Evolutionary conservation across 2,329 filamentous ascomycete genomes (phyloP).

Genomic region (Dichotomopilus funicola): DNA sequence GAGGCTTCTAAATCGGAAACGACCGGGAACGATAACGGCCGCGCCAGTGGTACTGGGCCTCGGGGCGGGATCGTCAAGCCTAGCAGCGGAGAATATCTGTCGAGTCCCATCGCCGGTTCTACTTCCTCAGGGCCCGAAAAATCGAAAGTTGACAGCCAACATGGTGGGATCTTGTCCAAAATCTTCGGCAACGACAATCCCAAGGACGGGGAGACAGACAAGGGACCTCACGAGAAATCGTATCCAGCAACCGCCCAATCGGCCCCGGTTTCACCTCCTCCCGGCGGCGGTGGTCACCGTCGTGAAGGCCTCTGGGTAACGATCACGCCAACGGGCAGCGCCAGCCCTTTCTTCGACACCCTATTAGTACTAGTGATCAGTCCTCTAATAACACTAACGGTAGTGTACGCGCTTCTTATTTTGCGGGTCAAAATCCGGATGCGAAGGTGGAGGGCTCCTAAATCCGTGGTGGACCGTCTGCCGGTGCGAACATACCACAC

Average conservation of each 20-base stretch:
- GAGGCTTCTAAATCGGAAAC: slow-evolving; percentile 1
- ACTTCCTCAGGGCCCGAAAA: slow-evolving; percentile 6
- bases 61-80: slow-evolving; percentile 64
- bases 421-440: slow-evolving; percentile 82
- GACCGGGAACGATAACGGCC: background rate
- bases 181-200: slow-evolving; percentile 43
- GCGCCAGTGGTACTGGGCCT: slow-evolving; percentile 33
- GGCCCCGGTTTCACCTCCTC: slow-evolving; percentile 19
- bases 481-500: slow-evolving; percentile 94
- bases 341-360: slow-evolving; percentile 91
- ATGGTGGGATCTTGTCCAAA: slow-evolving; percentile 40
- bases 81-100: slow-evolving; percentile 63
- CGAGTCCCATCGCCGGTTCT: slow-evolving; percentile 11
- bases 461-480: slow-evolving; percentile 89
- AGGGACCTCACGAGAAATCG: slow-evolving; percentile 22
- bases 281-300: slow-evolving; percentile 31
- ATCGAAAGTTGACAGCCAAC: slow-evolving; percentile 11
- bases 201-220: slow-evolving; percentile 26
- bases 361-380: slow-evolving; percentile 94
- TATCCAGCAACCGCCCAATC: slow-evolving; percentile 21
- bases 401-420: slow-evolving; percentile 85
- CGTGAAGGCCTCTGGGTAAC: slow-evolving; percentile 88
- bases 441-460: slow-evolving; percentile 91
- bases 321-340: slow-evolving; percentile 81
- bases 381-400: slow-evolving; percentile 82